A percentile compares a stretch with the other conserved stretches of the same genome.
Conservation (phyloP, 176 grass and related monocot species). For the Phragmites australis region DNA sequence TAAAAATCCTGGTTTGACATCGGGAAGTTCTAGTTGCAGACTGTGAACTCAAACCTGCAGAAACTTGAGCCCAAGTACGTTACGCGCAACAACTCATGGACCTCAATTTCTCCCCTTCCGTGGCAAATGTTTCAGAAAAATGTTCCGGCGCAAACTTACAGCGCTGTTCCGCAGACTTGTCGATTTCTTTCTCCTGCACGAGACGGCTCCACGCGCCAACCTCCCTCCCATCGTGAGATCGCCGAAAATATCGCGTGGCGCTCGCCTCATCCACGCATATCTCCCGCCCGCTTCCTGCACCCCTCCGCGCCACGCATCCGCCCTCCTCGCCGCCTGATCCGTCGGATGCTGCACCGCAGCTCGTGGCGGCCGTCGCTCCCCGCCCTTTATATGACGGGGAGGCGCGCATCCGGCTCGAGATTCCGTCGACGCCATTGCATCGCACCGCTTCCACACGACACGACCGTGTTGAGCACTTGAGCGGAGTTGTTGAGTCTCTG, state of each 20-base stretch:
- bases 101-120: no score
- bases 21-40: no score
- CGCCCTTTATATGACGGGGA: slow-evolving; percentile 24
- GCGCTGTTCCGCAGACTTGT: no score
- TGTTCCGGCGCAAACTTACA: no score
- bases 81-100: no score
- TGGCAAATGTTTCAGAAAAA: no score
- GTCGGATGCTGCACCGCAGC: no score
- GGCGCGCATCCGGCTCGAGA: background rate
- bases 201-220: background rate
- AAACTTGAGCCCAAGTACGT: no score
- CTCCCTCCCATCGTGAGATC: slow-evolving; percentile 11
- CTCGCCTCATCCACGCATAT: slow-evolving; percentile 60
- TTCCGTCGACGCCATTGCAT: slow-evolving; percentile 1
- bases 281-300: slow-evolving; percentile 23
- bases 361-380: slow-evolving; percentile 31
- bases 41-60: no score
- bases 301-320: slow-evolving; percentile 35
- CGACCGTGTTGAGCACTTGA: background rate
- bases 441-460: background rate
- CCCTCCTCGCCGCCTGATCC: slow-evolving; percentile 33
- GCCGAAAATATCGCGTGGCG: slow-evolving; percentile 71
- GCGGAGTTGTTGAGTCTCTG: background rate
- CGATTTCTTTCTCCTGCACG: background rate
- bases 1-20: no score